phyloP scores from a whole-genome alignment of 495 filamentous ascomycete genomes.

The Antarctomyces pellizariae region DNA sequence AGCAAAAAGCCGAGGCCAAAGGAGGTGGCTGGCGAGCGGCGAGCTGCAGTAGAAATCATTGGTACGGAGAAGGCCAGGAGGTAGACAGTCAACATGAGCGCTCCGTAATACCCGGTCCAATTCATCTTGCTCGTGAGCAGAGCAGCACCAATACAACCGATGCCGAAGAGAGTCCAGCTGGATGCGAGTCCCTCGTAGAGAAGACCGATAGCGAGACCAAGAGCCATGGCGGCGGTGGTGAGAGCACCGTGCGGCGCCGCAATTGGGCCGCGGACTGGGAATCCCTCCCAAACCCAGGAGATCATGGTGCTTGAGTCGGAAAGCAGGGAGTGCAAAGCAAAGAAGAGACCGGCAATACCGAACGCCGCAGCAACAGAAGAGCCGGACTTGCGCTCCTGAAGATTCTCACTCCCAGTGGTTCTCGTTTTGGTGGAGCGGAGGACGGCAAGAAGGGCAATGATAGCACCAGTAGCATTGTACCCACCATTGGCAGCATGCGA shows the following conservation, averaged over 20 bases:
- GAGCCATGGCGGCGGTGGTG: conserved; percentile 69
- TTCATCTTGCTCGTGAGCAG: conserved; percentile 54
- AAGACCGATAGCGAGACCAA: conserved; percentile 56
- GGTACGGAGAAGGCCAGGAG: conserved; percentile 58
- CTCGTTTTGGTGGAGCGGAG: conserved; percentile 40
- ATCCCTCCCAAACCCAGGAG: conserved; percentile 97
- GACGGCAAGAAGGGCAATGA: conserved; percentile 51
- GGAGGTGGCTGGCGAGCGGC: conserved; percentile 45
- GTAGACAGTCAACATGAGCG: conserved; percentile 49
- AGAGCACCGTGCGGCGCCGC: conserved; percentile 70
- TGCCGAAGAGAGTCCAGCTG: conserved; percentile 60
- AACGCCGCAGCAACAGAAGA: conserved; percentile 50
- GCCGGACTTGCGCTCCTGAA: conserved; percentile 23
- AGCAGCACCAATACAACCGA: conserved; percentile 57
- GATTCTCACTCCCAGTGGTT: conserved; percentile 23
- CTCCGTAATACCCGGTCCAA: conserved; percentile 87
- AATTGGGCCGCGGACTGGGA: conserved; percentile 72
- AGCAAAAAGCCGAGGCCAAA: conserved; percentile 76
- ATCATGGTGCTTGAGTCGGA: conserved; percentile 99
- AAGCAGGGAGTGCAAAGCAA: conserved; percentile 78
- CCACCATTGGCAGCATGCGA: conserved; percentile 78
- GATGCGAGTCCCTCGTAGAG: conserved; percentile 43
- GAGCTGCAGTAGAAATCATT: conserved; percentile 51
- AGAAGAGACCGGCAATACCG: conserved; percentile 66
- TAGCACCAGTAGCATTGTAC: conserved; percentile 67